Percentiles rank a stretch among this genome's conserved stretches.
phyloP scores from a whole-genome alignment of 495 filamentous ascomycete genomes.

The Massariosphaeria phaeospora region DNA sequence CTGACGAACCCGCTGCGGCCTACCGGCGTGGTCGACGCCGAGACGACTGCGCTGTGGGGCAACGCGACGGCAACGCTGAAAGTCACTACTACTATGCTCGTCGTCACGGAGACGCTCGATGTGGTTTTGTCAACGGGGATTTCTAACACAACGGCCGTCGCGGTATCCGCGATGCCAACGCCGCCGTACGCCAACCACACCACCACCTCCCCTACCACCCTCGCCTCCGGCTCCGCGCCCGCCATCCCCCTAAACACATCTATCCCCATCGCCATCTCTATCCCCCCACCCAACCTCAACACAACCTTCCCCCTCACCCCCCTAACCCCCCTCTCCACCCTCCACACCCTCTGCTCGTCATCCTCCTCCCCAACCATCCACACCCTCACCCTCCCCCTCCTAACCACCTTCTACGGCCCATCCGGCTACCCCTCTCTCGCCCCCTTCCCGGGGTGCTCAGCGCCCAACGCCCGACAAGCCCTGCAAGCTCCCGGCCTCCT shows the following conservation, averaged over 20 bases:
- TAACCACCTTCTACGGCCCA: constrained; percentile 41
- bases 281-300: neutral
- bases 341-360: neutral
- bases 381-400: constrained; percentile 50
- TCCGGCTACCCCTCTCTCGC: constrained; percentile 39
- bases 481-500: constrained; percentile 38
- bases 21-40: too few relatives aligned
- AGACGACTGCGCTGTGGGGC: too few relatives aligned
- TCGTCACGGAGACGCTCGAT: too few relatives aligned
- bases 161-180: neutral
- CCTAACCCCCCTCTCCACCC: neutral
- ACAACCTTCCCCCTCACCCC: neutral
- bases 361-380: neutral
- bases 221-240: neutral
- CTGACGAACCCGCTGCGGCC: too few relatives aligned
- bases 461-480: constrained; percentile 18
- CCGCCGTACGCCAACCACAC: neutral
- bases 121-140: too few relatives aligned
- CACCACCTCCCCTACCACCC: neutral
- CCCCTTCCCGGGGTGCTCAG: constrained; percentile 37
- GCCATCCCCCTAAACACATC: neutral
- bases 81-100: too few relatives aligned
- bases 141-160: too few relatives aligned
- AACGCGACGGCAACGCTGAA: too few relatives aligned
- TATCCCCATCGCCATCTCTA: neutral